Percentiles rank a stretch among this genome's conserved stretches.
Conservation (phyloP, 176 grass and related monocot genomes). For the Poa annua region DNA sequence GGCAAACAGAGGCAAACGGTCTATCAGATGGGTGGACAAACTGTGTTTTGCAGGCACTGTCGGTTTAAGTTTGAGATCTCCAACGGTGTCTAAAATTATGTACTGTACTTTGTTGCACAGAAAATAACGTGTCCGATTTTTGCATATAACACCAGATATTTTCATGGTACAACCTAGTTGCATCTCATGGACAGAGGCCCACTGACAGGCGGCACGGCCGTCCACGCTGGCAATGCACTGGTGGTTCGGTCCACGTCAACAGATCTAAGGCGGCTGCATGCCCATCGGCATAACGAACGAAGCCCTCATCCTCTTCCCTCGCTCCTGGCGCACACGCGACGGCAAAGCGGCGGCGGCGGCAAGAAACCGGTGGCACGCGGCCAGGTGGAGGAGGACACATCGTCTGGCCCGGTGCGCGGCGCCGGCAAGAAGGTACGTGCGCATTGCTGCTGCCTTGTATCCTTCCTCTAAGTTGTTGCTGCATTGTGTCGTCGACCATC, state of each 20-base stretch:
- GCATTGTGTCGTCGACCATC: not conserved
- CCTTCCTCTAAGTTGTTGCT: not conserved
- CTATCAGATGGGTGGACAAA: too few species aligned
- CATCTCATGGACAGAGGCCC: not conserved
- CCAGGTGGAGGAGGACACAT: not conserved
- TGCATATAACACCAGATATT: not conserved
- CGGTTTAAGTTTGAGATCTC: too few species aligned
- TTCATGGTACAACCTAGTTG: not conserved
- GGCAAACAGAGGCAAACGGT: too few species aligned
- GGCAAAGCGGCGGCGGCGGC: not conserved
- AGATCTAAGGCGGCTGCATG: constrained; percentile 11
- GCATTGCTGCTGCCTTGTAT: not conserved
- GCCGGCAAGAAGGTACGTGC: not conserved
- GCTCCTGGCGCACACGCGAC: not conserved
- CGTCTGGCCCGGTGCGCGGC: not conserved
- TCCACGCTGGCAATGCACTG: not conserved
- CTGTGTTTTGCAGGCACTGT: too few species aligned
- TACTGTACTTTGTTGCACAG: too few species aligned
- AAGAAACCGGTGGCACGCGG: not conserved
- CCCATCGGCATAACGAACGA: not conserved
- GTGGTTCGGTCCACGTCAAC: not conserved
- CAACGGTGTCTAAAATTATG: too few species aligned
- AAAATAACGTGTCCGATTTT: not conserved
- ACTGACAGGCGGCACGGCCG: not conserved
- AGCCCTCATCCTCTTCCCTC: not conserved